Conservation (phyloP, 139 green algal species). For the Ettlia oleoabundans region DNA sequence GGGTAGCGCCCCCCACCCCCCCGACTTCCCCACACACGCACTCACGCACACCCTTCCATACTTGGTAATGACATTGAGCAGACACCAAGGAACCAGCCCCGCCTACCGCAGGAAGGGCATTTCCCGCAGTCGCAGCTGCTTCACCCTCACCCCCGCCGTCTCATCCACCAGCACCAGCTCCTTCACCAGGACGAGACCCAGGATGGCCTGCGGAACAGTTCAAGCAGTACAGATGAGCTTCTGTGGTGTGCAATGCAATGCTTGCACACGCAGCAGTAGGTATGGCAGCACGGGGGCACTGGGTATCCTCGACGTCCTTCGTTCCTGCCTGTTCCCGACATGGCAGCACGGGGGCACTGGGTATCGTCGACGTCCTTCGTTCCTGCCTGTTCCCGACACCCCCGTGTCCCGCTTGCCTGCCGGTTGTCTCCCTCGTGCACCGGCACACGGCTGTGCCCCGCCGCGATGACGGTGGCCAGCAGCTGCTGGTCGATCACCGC, state of each 20-base stretch:
- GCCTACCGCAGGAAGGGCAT: slow-evolving; percentile 45
- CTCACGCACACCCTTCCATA: background rate
- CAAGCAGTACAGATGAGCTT: too few species aligned
- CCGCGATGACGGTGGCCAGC: slow-evolving; percentile 27
- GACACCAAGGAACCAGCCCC: too few species aligned
- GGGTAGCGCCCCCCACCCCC: too few species aligned
- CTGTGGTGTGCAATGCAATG: too few species aligned
- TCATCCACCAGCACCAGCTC: slow-evolving; percentile 72
- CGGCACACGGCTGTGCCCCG: slow-evolving; percentile 24
- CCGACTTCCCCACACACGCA: too few species aligned
- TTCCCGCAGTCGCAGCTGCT: slow-evolving; percentile 43
- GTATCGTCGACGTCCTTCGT: background rate
- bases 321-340: background rate
- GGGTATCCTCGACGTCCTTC: background rate
- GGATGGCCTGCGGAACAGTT: slow-evolving; percentile 3
- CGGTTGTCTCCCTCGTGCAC: slow-evolving; percentile 19
- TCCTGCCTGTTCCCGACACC: background rate
- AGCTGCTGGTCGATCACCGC: slow-evolving; percentile 66
- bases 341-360: background rate
- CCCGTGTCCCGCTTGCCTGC: background rate
- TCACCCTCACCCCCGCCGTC: slow-evolving; percentile 7
- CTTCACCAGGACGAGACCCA: slow-evolving; percentile 48
- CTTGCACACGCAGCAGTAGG: too few species aligned
- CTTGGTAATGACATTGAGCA: too few species aligned
- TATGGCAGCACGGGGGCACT: background rate